Evolutionary conservation across 2,329 filamentous ascomycete species (phyloP), one percentile per base, ranked within the genome.

Genomic region (Penicillium concentricum): DNA sequence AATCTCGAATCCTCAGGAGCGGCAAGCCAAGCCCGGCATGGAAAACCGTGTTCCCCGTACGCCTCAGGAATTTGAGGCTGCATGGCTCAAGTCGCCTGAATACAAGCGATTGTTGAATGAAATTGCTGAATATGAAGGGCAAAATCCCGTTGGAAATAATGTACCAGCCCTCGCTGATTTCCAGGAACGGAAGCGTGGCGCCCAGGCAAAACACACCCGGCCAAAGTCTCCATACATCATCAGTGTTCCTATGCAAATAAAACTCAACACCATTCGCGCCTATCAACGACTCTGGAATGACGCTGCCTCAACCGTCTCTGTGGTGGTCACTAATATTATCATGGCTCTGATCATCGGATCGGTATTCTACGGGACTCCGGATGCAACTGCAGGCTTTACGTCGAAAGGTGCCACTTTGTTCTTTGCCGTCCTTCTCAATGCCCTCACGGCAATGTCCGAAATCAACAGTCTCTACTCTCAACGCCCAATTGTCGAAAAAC

Each of bases 391-490:
- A 28, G 90, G 86, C 62, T 94, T 95, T 79, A 91, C 86, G 75
- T 81, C 84, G 64, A 86, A 91, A 56, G 89, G 89, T 57, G 87
- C 88, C 32, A 81, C 93, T 7, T 79, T 96, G 48, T 96, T 95
- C 83, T 94, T 94, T 69, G 89, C 90, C 59, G 86, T 92, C 68
- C 80, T 96, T 54, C 86, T 93, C 80, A 95, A 93, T 72, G 91
- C 90, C 43, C 92, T 94, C 63, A 82, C 87, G 2, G 66, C 69
- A 1, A 70, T 72, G 58, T 57, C 60, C 10, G 69, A 72, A 58
- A 68, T 72, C 41, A 67, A 66, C 61, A 88, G 84, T 68, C 59
- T 70, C 4, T 61, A 69, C 34, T 59, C 60, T 1, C 65, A 68
- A 54, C 62, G 61, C 2, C 57, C 58, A 12, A 63, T 69, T 30